Evolutionary conservation across 2,329 filamentous ascomycete species (phyloP).

Genomic region (Fusarium coffeatum): DNA sequence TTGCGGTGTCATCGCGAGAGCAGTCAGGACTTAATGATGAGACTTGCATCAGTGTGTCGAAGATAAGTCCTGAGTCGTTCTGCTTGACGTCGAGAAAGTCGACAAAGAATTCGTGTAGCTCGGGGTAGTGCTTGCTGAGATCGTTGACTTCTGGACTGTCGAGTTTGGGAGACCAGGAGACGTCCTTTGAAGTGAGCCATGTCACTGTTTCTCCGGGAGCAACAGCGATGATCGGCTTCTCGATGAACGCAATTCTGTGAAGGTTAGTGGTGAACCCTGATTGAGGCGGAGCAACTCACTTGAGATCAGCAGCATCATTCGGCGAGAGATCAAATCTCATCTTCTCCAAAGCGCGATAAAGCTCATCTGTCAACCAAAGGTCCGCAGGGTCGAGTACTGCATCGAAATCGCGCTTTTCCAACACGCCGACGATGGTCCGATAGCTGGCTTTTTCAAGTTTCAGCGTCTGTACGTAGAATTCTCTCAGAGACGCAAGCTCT

Average conservation of each 20-base stretch:
- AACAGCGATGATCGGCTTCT: constrained; percentile 22
- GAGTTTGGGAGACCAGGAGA: constrained; percentile 38
- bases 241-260: constrained; percentile 13
- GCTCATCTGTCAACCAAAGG: constrained; percentile 32
- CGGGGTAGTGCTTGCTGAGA: constrained; percentile 38
- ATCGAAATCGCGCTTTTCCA: constrained; percentile 37
- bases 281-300: constrained; percentile 1
- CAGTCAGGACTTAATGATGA: constrained; percentile 25
- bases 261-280: neutral
- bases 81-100: constrained; percentile 33
- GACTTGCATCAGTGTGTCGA: constrained; percentile 34
- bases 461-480: constrained; percentile 40
- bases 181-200: constrained; percentile 33
- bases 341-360: constrained; percentile 38
- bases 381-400: constrained; percentile 35
- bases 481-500: constrained; percentile 36
- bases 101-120: constrained; percentile 40
- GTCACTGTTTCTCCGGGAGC: constrained; percentile 28
- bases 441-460: constrained; percentile 34
- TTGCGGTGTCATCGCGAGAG: constrained; percentile 31
- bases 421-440: constrained; percentile 25
- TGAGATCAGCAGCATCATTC: constrained; percentile 29
- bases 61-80: constrained; percentile 32
- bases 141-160: constrained; percentile 33
- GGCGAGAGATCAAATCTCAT: constrained; percentile 30